A percentile compares a stretch with the other conserved stretches of the same genome.
These are phyloP conservation scores for Cystobasidium tubakii DNA, from an alignment of 768 basidiomycete genomes.

Conservation along the genomic window DNA sequence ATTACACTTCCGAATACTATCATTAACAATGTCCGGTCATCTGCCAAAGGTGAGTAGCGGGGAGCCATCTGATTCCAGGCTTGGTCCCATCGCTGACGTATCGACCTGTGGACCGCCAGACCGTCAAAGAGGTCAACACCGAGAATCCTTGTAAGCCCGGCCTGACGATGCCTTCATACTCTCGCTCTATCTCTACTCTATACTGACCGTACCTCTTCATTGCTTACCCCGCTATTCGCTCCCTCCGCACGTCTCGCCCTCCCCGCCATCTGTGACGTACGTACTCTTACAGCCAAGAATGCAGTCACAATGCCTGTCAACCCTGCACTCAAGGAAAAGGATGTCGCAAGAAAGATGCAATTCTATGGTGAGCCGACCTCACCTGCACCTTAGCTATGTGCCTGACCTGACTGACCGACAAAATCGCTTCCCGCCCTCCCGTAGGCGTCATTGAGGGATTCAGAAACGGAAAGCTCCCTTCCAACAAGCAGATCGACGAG, in stretches of 20 bases:
- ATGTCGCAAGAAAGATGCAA: constrained; percentile 6
- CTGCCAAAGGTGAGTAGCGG: constrained; percentile 3
- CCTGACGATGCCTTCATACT: no score
- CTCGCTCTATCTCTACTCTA: not conserved
- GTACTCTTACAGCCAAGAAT: not conserved
- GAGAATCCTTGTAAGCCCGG: constrained; percentile 9
- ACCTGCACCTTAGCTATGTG: not conserved
- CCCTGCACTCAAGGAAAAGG: constrained; percentile 16
- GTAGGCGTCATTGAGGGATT: constrained; percentile 7
- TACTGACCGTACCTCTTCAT: not conserved
- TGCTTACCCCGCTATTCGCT: not conserved
- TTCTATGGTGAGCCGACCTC: constrained; percentile 10
- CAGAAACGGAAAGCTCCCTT: constrained; percentile 41
- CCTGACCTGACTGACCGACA: not conserved
- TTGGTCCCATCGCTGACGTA: not conserved
- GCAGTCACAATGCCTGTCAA: not conserved
- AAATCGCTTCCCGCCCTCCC: not conserved
- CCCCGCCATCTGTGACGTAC: not conserved
- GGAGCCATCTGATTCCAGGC: no score
- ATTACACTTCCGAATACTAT: no score
- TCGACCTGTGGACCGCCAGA: no score
- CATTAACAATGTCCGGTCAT: not conserved
- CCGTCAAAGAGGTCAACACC: constrained; percentile 10
- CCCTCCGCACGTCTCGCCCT: not conserved
- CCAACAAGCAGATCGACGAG: constrained; percentile 43